Base-by-base conservation (phyloP, 225 moss, liverwort and hornwort genomes). In the Physcomitrellopsis africana region DNA sequence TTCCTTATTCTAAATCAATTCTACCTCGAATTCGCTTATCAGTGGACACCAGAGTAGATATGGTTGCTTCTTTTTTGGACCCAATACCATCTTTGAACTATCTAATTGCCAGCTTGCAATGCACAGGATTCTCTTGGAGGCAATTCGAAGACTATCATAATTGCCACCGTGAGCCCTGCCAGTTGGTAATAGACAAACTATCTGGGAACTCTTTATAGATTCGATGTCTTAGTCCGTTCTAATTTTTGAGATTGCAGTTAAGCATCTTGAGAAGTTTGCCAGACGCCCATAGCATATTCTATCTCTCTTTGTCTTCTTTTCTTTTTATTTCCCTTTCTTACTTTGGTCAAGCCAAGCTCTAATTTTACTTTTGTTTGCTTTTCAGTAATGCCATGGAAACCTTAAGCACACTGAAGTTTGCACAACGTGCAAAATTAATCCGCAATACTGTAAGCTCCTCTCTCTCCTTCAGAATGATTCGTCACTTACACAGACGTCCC, bases 81-180 rank as follows among this genome's bases (percentile, higher is more conserved):
- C 11, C 16, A 10, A 14, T 32, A 62, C 9, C 26, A 12, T 72
- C 62, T 61, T 62, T 14, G 10, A 51, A 72, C 20, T 32, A 37
- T 20, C 61, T 72, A 20, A 60, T 51, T 11, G 61, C 37, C 32
- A 37, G 32, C 32, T 37, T 37, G 32, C 32, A 37, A 37, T 37
- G 32, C 7, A 37, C 4, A 93, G 92, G 92, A 93, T 66, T 93
- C 90, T 41, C 81, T 92, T 9, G 92, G 92, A 58, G 90, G 92
- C 65, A 92, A 92, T 73, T 92, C 92, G 11, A 92, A 92, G 70
- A 87, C 92, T 19, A 89, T 80, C 49, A 92, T 92, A 68, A 90
- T 92, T 19, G 92, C 92, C 1, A 93, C 90, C 45, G 89, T 93
- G 45, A 92, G 92, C 74, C 92, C 92, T 60, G 82, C 92, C n/a